Conservation (phyloP, 176 grass and related monocot species). For the Carex cristatella region DNA sequence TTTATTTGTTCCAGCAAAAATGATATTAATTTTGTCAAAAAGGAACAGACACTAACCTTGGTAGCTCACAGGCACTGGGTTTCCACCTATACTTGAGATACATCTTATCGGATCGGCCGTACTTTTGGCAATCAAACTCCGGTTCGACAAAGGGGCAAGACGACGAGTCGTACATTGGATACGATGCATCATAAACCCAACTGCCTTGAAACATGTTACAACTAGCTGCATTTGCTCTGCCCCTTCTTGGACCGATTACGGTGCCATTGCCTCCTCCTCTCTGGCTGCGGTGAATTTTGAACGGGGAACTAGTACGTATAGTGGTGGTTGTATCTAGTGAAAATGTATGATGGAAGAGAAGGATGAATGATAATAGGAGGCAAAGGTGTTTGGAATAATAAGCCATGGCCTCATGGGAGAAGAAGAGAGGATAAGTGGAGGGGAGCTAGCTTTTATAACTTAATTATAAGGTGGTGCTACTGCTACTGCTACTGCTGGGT, state of each 20-base stretch:
- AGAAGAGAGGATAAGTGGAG: conserved; percentile 2
- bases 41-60: conserved; percentile 21
- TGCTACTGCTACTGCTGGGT: too few species aligned
- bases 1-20: background rate
- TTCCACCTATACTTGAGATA: conserved; percentile 92
- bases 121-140: conserved; percentile 87
- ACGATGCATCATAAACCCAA: conserved; percentile 60
- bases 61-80: conserved; percentile 70
- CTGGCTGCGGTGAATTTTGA: conserved; percentile 19
- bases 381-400: background rate
- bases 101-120: conserved; percentile 60
- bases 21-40: background rate
- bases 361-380: conserved; percentile 17
- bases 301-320: background rate
- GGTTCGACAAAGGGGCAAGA: conserved; percentile 77
- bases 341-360: background rate
- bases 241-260: conserved; percentile 12
- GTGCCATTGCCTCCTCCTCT: conserved; percentile 23
- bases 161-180: conserved; percentile 59
- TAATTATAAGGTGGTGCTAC: conserved; percentile 7
- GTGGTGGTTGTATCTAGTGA: conserved; percentile 13
- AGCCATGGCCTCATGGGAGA: conserved; percentile 29
- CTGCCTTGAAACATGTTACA: conserved; percentile 84
- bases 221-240: conserved; percentile 24
- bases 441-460: background rate